Evolutionary conservation across 768 basidiomycete species (phyloP).

Genomic region (Suillus subluteus): DNA sequence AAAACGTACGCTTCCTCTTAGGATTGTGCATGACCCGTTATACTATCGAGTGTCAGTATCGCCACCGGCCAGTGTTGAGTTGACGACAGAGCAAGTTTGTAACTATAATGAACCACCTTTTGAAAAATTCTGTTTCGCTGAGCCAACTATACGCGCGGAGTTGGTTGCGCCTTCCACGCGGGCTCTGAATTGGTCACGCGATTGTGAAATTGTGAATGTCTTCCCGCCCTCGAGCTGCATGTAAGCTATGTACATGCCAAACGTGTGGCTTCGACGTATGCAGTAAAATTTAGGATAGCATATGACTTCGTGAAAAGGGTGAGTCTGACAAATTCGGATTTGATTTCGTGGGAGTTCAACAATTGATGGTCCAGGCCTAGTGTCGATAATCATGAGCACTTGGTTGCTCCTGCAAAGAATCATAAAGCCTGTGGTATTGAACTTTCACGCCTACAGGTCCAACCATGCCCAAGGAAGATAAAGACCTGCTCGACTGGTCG

Average conservation of each 20-base stretch:
- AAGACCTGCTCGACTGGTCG: not conserved
- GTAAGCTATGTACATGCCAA: not conserved
- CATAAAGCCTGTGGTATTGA: not conserved
- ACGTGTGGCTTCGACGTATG: not conserved
- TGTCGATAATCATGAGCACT: not conserved
- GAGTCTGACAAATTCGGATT: not conserved
- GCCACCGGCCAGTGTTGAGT: not conserved
- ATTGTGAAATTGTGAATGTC: no score
- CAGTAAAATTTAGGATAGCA: not conserved
- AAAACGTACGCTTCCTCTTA: not conserved
- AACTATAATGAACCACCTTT: no score
- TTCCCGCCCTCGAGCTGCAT: not conserved
- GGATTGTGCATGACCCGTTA: not conserved
- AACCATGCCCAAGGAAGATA: not conserved
- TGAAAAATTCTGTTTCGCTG: no score
- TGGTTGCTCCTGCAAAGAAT: not conserved
- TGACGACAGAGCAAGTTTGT: not conserved
- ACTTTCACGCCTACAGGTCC: not conserved
- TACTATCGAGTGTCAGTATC: not conserved
- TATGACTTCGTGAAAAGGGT: not conserved
- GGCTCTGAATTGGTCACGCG: not conserved
- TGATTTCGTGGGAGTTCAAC: constrained; percentile 1
- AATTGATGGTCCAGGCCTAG: not conserved
- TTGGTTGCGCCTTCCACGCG: not conserved
- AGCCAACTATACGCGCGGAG: not conserved